phyloP scores from a whole-genome alignment of 2,329 filamentous ascomycete genomes.

The Scortechinia acanthostroma region DNA sequence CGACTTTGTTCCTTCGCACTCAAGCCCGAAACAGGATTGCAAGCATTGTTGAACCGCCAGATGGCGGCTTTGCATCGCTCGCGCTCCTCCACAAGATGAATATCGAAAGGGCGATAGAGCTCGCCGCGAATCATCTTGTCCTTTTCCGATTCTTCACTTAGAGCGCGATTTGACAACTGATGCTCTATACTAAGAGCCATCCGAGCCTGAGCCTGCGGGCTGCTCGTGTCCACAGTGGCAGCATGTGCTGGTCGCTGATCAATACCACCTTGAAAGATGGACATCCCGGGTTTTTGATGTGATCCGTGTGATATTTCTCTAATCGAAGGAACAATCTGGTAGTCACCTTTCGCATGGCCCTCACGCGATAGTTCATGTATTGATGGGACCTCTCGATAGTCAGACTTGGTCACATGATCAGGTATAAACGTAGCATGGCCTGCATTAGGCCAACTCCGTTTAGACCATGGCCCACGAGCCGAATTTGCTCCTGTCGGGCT shows the following conservation, averaged over 20 bases:
- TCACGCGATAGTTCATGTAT: not conserved
- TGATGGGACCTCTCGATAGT: not conserved
- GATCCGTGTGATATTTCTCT: not conserved
- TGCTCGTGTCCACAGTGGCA: not conserved
- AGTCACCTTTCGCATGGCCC: not conserved
- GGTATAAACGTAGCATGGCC: not conserved
- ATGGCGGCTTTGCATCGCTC: conserved; percentile 75
- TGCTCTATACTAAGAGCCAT: not conserved
- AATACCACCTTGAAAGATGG: not conserved
- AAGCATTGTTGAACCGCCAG: conserved; percentile 80
- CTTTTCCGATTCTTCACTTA: conserved; percentile 38
- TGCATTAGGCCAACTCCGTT: not conserved
- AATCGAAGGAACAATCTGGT: not conserved
- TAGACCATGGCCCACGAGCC: not conserved
- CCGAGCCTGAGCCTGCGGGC: not conserved
- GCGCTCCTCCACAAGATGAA: conserved; percentile 75
- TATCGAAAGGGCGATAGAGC: conserved; percentile 73
- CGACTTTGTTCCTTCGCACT: conserved; percentile 62
- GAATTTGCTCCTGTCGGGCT: not conserved
- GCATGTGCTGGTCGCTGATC: not conserved
- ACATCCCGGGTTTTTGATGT: not conserved
- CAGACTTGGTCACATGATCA: not conserved
- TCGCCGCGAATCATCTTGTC: conserved; percentile 81
- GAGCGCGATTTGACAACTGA: not conserved
- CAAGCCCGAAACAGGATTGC: conserved; percentile 67